Base-by-base conservation (phyloP, 306 rosid species). In the Oemleria cerasiformis region DNA sequence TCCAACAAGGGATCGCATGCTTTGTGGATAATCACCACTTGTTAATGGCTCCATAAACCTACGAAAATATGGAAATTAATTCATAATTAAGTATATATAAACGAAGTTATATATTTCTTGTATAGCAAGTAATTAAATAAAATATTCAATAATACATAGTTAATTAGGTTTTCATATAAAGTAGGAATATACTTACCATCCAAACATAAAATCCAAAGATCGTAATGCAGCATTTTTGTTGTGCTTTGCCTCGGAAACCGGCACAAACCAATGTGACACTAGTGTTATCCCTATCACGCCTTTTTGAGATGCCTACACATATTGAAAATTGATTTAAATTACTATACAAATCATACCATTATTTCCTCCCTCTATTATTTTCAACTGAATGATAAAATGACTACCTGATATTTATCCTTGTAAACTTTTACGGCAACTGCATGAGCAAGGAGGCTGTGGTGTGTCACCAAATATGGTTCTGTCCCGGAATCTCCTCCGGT, bases 21-120 rank as follows among this genome's bases (percentile, higher is more conserved):
- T 82, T 19, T 75, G 80, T 16, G 96, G 92, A 73, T 89, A 85
- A 41, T 80, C 67, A 5, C 92, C 96, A 30, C 79, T 75, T 60
- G 82, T 49, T 45, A 89, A 75, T 2, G 92, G 92, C 44, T 85
- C 86, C 84, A 87, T 76, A 78, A 83, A 81, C 90, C 96, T 88
- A 73, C 44, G 75, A 60, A 65, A 10, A n/a, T 6, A 67, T 66
- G 9, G 1, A 44, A 43, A 44, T 21, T 25, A 25, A 25, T 25
- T 25, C 1, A 25, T 25, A 1, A 1, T 1, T 25, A 25, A 25
- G 30, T 25, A 25, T 25, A 25, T 25, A 25, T 25, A 25, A 25
- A 25, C 1, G 2, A 25, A 25, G 30, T 25, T 25, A 25, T 1
- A 25, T 25, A 25, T 25, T 2, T 25, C 30, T 25, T 25, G 30